Base-by-base conservation (phyloP, 352 stramenopile species). In the Phytophthora meadii region DNA sequence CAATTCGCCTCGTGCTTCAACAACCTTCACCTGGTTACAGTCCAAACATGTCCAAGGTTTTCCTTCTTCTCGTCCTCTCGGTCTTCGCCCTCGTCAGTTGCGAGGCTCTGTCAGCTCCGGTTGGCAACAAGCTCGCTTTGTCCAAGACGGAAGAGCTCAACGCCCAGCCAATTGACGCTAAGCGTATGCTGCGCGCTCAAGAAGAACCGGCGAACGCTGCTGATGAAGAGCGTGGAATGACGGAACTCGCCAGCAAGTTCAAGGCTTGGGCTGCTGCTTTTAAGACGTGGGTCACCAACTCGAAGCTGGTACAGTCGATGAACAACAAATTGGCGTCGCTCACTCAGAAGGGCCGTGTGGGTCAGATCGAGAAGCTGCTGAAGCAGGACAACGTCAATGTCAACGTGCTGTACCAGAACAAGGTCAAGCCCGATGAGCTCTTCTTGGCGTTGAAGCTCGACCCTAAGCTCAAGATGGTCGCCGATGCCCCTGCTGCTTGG, bases 271-370 rank as follows among this genome's bases (percentile, higher is more conserved):
- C 37, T 5, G 14, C 14, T 3, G 15, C 14, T 14, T 22, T 42
- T 14, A 42, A 42, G 37, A 42, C 37, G 37, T 42, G 37, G 37
- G 37, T 42, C 15, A 42, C 37, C 37, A 42, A 42, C 37, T 42
- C 37, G 3, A 42, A 42, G 37, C 37, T 42, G 0, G 37, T 42
- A 10, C 30, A 36, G 30, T 12, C 30, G 30, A 14, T 36, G 30
- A 36, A 36, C 30, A 36, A 36, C 30, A 36, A 36, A 11, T 3
- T 36, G 30, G 7, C 2, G 30, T 36, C 30, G 30, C 30, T 36
- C 30, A 36, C 30, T 10, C 30, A 36, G 30, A 36, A 36, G 30
- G 30, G 30, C 8, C 30, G 30, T 8, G 30, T 36, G 30, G 9
- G 8, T 4, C 30, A 36, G 30, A 36, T 36, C 30, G 30, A 36